Evolutionary conservation across 495 filamentous ascomycete genomes (phyloP).

Genomic region (Elasticomyces elasticus): DNA sequence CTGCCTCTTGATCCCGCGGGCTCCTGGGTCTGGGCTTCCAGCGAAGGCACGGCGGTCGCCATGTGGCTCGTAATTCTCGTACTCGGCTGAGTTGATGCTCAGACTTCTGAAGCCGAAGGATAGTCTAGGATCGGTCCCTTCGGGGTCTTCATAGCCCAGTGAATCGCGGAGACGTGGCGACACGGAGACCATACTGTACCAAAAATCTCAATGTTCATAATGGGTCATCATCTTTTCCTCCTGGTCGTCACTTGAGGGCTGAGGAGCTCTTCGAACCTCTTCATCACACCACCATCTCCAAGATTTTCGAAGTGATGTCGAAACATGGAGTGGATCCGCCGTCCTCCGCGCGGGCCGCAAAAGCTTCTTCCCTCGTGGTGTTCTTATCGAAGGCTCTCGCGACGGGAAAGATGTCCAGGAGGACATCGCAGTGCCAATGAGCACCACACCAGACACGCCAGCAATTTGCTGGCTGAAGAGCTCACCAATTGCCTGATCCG

Average conservation of each 20-base stretch:
- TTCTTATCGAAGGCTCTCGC: neutral
- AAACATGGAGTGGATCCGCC: too few species aligned
- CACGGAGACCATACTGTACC: slow-evolving; percentile 4
- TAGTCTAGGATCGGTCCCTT: slow-evolving; percentile 6
- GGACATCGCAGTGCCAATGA: neutral
- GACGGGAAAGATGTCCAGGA: neutral
- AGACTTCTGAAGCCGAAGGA: slow-evolving; percentile 4
- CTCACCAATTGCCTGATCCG: too few species aligned
- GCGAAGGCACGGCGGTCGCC: slow-evolving; percentile 4
- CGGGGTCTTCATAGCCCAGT: slow-evolving; percentile 14
- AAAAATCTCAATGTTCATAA: neutral
- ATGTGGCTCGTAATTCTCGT: slow-evolving; percentile 8
- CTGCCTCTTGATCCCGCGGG: neutral
- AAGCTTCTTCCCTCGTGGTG: neutral
- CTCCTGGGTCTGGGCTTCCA: neutral
- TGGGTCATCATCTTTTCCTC: neutral
- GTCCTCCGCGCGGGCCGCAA: too few species aligned
- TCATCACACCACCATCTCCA: neutral
- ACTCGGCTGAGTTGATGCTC: slow-evolving; percentile 4
- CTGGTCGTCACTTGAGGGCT: neutral
- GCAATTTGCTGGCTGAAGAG: too few species aligned
- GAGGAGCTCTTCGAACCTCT: neutral
- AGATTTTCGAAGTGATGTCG: neutral
- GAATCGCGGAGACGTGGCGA: slow-evolving; percentile 16
- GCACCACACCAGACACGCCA: neutral